These are phyloP conservation scores for Colletotrichum chrysophilum DNA, from an alignment of 2,329 filamentous ascomycete genomes.

Conservation along the genomic window DNA sequence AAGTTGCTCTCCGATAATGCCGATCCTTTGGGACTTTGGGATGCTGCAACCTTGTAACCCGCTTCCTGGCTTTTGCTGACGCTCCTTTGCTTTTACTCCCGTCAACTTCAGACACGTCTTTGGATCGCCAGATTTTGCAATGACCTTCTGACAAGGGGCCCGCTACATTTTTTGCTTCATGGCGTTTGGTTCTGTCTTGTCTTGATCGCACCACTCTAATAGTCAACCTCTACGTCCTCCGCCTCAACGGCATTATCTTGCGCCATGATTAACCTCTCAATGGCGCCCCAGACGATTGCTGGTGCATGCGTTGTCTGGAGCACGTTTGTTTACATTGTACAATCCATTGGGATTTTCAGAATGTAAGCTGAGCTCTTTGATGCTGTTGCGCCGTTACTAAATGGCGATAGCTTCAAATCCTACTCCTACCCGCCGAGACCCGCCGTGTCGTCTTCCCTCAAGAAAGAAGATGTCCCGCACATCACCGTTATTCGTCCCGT, in stretches of 20 bases:
- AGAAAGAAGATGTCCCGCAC: conserved; percentile 68
- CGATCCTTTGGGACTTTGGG: neutral
- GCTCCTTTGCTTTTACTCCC: neutral
- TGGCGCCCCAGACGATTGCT: conserved; percentile 44
- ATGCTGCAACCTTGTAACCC: neutral
- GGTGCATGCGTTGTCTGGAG: conserved; percentile 59
- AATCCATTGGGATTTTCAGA: conserved; percentile 60
- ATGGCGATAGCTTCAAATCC: conserved; percentile 50
- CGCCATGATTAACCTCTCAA: conserved; percentile 23
- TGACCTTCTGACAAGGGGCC: neutral
- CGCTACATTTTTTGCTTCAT: neutral
- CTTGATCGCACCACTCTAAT: conserved; percentile 6
- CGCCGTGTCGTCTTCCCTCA: conserved; percentile 56
- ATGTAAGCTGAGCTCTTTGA: conserved; percentile 46
- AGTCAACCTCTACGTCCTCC: neutral
- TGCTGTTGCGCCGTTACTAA: neutral
- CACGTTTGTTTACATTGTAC: conserved; percentile 55
- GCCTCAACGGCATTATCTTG: neutral
- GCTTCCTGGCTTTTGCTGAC: neutral
- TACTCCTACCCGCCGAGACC: conserved; percentile 56
- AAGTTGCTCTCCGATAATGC: neutral
- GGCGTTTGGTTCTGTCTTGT: conserved; percentile 19
- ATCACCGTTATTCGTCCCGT: conserved; percentile 92
- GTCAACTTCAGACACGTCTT: neutral
- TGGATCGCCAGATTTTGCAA: neutral